Percentiles rank a stretch among this genome's conserved stretches.
Evolutionary conservation across 768 basidiomycete species (phyloP).

Genomic region (Mycena pura): DNA sequence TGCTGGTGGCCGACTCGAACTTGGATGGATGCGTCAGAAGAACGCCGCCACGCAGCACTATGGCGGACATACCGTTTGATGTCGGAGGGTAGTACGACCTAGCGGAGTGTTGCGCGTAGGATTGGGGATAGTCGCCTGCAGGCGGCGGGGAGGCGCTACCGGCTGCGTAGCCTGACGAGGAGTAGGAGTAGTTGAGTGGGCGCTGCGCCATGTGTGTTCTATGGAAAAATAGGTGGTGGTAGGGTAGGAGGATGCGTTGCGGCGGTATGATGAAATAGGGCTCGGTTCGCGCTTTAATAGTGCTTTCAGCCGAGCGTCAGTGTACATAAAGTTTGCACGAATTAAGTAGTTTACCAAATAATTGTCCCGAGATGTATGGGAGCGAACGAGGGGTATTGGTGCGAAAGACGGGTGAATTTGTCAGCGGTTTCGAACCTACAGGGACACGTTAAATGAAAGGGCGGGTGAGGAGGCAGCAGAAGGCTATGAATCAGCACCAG

Average conservation of each 20-base stretch:
- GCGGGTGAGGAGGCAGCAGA: slow-evolving; percentile 19
- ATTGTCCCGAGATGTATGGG: slow-evolving; percentile 26
- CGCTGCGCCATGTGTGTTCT: neutral
- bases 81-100: slow-evolving; percentile 8
- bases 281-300: slow-evolving; percentile 20
- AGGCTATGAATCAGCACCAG: slow-evolving; percentile 8
- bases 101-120: slow-evolving; percentile 8
- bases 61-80: slow-evolving; percentile 8
- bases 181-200: slow-evolving; percentile 12
- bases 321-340: slow-evolving; percentile 25
- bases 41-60: neutral
- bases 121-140: neutral
- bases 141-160: slow-evolving; percentile 6
- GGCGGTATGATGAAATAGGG: slow-evolving; percentile 5
- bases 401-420: slow-evolving; percentile 27
- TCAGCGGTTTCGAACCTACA: slow-evolving; percentile 27
- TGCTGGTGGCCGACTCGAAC: slow-evolving; percentile 9
- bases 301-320: slow-evolving; percentile 8
- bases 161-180: slow-evolving; percentile 5
- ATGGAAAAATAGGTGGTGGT: slow-evolving; percentile 17
- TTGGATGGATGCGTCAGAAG: neutral
- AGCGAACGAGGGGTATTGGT: slow-evolving; percentile 15
- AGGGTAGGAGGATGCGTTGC: slow-evolving; percentile 20
- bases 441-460: slow-evolving; percentile 29
- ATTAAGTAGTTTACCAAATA: slow-evolving; percentile 27